These are phyloP conservation scores for Gliomastix tumulicola DNA, from an alignment of 2,329 filamentous ascomycete species.

Conservation along the genomic window DNA sequence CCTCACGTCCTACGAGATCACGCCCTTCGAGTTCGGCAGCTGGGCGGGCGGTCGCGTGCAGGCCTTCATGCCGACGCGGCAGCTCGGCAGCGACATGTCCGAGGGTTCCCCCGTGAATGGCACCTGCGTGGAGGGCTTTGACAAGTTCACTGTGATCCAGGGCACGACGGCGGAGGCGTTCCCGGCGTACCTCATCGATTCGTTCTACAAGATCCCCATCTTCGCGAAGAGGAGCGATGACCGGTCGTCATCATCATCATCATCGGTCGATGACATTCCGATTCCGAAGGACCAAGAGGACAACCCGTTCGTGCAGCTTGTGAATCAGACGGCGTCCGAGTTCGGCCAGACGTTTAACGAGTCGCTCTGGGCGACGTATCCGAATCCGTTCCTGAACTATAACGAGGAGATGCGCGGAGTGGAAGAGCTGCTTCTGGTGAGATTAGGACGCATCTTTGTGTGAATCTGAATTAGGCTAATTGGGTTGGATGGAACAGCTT, in stretches of 20 bases:
- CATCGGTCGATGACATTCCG: constrained; percentile 5
- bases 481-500: constrained; percentile 6
- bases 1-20: constrained; percentile 21
- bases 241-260: not conserved
- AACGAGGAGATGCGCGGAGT: constrained; percentile 15
- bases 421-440: constrained; percentile 15
- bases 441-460: not conserved
- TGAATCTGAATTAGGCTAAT: not conserved
- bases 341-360: constrained; percentile 20
- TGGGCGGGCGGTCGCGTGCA: constrained; percentile 19
- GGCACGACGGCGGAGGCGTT: constrained; percentile 19
- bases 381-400: constrained; percentile 20
- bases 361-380: constrained; percentile 18
- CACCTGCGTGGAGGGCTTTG: constrained; percentile 20
- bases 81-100: constrained; percentile 17
- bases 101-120: constrained; percentile 14
- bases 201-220: constrained; percentile 13
- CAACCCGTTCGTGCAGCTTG: constrained; percentile 12
- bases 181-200: constrained; percentile 15
- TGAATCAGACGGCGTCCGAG: constrained; percentile 11
- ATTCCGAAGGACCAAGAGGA: constrained; percentile 9
- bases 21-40: constrained; percentile 21
- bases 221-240: constrained; percentile 13
- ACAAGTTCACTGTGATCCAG: constrained; percentile 19
- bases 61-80: constrained; percentile 17